Evolutionary conservation across 2,329 filamentous ascomycete species (phyloP).

Genomic region (Microthyrium microscopicum): DNA sequence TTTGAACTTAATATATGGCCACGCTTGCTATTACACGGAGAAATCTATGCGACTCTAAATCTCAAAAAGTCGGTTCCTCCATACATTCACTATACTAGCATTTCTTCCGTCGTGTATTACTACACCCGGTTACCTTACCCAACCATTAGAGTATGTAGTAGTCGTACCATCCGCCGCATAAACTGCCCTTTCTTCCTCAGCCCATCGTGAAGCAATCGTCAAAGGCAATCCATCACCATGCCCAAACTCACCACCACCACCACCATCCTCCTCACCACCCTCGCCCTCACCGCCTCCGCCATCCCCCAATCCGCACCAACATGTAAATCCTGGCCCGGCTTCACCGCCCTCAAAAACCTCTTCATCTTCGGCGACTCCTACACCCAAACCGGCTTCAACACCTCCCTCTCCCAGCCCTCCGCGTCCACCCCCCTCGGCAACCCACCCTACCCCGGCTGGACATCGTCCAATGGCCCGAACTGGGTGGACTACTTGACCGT

Average conservation of each 20-base stretch:
- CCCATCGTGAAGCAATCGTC: too few species aligned
- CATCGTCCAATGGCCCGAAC: conserved; percentile 30
- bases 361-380: conserved; percentile 36
- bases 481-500: conserved; percentile 36
- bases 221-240: not conserved
- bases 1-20: too few species aligned
- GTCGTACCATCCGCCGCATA: too few species aligned
- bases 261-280: not conserved
- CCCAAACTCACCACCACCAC: not conserved
- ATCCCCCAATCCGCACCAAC: not conserved
- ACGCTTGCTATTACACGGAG: too few species aligned
- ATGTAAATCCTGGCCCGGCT: conserved; percentile 1
- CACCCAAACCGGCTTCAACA: conserved; percentile 42
- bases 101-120: too few species aligned
- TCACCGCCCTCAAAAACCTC: conserved; percentile 2
- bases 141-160: too few species aligned
- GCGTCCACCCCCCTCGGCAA: conserved; percentile 43
- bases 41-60: too few species aligned
- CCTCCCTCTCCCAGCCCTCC: conserved; percentile 33
- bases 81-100: too few species aligned
- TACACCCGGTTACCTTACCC: too few species aligned
- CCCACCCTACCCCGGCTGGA: conserved; percentile 31
- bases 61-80: too few species aligned
- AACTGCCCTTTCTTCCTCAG: too few species aligned
- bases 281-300: not conserved